These are phyloP conservation scores for Magnaporthiopsis incrustans DNA, from an alignment of 2,329 filamentous ascomycete genomes.

Conservation along the genomic window DNA sequence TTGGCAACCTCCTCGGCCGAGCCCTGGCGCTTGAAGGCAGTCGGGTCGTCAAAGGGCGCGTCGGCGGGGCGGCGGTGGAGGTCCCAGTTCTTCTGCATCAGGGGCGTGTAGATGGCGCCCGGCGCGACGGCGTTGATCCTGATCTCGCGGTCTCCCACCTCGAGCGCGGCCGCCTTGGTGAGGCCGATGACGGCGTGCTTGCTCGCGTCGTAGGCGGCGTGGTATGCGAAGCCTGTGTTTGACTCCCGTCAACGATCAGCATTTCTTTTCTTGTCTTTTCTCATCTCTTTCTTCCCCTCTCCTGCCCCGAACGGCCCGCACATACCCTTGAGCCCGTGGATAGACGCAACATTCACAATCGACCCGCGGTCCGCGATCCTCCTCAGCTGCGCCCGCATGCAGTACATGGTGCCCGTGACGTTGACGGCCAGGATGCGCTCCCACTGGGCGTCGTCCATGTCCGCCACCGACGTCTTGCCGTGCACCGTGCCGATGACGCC, in stretches of 20 bases:
- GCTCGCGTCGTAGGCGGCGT: slow-evolving; percentile 29
- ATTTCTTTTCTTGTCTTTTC: background rate
- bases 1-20: slow-evolving; percentile 38
- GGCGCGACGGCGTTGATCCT: slow-evolving; percentile 39
- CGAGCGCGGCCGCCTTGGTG: slow-evolving; percentile 27
- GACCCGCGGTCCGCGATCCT: slow-evolving; percentile 11
- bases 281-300: no score
- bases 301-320: no score
- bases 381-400: slow-evolving; percentile 29
- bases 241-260: no score
- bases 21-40: slow-evolving; percentile 34
- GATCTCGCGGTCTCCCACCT: slow-evolving; percentile 34
- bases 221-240: slow-evolving; percentile 28
- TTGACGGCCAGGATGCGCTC: slow-evolving; percentile 28
- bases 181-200: slow-evolving; percentile 31
- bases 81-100: slow-evolving; percentile 37
- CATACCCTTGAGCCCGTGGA: slow-evolving; percentile 10
- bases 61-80: slow-evolving; percentile 24
- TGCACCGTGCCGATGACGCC: slow-evolving; percentile 39
- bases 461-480: slow-evolving; percentile 28
- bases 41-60: slow-evolving; percentile 33
- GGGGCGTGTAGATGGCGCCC: slow-evolving; percentile 40
- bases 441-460: slow-evolving; percentile 12
- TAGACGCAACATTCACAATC: slow-evolving; percentile 14
- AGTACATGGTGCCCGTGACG: slow-evolving; percentile 44